Base-by-base conservation (phyloP, 1,139 yeast genomes). In the Diutina ranongensis region DNA sequence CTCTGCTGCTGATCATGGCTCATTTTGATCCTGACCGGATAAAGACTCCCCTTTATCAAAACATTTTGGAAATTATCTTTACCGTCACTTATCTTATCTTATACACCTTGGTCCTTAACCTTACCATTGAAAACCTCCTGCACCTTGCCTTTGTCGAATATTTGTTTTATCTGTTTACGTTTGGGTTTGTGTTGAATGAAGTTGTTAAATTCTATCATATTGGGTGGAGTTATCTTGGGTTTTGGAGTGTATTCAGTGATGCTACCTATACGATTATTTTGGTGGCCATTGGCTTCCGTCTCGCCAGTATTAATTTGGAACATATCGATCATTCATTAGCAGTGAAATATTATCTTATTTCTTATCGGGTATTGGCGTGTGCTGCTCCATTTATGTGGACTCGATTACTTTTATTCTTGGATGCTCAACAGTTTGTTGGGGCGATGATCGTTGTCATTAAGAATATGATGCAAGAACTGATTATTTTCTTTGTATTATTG, bases 381-480 rank as follows among this genome's bases (percentile, higher is more conserved):
- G 88, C 86, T 13, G 84, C 95, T 2, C 96, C 96, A 1, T 68
- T 87, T 53, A 81, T 87, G 74, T 87, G 95, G 94, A 76, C 85
- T 4, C 71, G 96, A 48, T 64, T 87, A 48, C 65, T 87, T 47
- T 68, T 87, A 42, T 86, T 72, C 61, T 71, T 86, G 56, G 96
- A 87, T 59, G 83, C 92, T 3, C 80, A 82, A 52, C 74, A 78
- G 55, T 86, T 87, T 60, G 87, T 86, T 46, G 96, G 96, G 40
- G 88, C 89, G 3, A 83, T 86, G 87, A 74, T 87, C 53, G 92
- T 87, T 36, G 92, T 87, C 3, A 67, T 85, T 48, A 84, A 84
- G 55, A 82, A 83, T 49, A 83, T 87, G 85, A 81, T 87, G 86
- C 79, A 82, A 55, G 96, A 87, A 60, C 81, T 92, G 1, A 61